A percentile compares a stretch with the other conserved stretches of the same genome.
These are phyloP conservation scores for Sanchytrium tribonematis DNA, from an alignment of 371 early-diverging fungal genomes.

Conservation along the genomic window DNA sequence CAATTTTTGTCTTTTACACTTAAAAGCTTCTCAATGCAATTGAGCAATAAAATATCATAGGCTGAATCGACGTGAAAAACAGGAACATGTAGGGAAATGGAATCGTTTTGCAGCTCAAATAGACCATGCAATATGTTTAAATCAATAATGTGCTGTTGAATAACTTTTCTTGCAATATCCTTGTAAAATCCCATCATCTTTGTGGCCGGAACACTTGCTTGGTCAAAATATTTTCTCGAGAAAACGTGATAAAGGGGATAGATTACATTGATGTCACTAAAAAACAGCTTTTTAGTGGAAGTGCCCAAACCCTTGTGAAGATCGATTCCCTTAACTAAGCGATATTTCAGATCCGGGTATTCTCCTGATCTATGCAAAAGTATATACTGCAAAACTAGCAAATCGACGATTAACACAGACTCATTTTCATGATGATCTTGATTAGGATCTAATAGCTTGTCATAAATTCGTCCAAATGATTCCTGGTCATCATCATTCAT, in stretches of 20 bases:
- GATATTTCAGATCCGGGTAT: background rate
- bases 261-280: background rate
- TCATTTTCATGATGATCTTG: background rate
- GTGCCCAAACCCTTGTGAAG: background rate
- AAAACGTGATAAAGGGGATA: background rate
- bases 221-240: background rate
- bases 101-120: background rate
- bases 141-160: background rate
- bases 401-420: background rate
- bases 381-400: background rate
- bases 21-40: background rate
- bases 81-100: background rate
- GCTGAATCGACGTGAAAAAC: background rate
- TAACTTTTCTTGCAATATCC: background rate
- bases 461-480: background rate
- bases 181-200: background rate
- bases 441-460: background rate
- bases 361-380: background rate
- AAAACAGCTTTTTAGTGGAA: background rate
- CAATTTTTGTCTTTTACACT: background rate
- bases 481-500: background rate
- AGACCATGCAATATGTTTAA: background rate
- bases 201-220: background rate
- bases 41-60: background rate
- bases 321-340: background rate